Base-by-base conservation (phyloP, 768 basidiomycete genomes). In the Amanita rubescens region DNA sequence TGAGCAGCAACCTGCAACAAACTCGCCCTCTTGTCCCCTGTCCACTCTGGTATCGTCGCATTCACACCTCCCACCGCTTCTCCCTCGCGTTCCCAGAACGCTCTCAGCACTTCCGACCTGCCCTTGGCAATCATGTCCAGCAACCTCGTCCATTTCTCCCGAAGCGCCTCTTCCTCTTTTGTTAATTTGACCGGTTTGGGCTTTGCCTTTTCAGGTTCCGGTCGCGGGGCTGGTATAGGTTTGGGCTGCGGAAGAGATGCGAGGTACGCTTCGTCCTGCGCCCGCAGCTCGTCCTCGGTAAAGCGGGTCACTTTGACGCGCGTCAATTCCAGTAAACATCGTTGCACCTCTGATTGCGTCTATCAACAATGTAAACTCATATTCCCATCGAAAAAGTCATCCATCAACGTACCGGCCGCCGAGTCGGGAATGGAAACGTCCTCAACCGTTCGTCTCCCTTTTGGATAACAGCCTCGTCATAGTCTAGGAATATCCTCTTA, bases 401-500 rank as follows among this genome's bases (percentile, higher is more conserved):
- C 27, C 27, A 1, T 15, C 24, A 17, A 74, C 88, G 55, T 68
- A 94, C 93, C 12, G 96, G 95, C 59, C 96, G 79, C 37, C 94
- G 84, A 1, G 96, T 99, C 3, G 94, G 94, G 69, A 99, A 99
- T 0, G 94, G 94, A 68, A 95, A 98, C 0, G 85, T 89, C 41
- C 94, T 80, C 27, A 98, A 68, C 34, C 94, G 79, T 30, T 80
- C 80, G 58, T 98, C 95, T 63, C 82, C 79, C 71, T 91, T 94
- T 25, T 71, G 63, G 48, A 97, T 79, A 3, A 84, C 69, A 1
- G 88, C 84, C 3, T 78, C 87, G 12, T 94, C 91, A 60, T 93
- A 94, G 50, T 92, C 94, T 54, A 91, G 74, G 68, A 99, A 97
- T 52, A 90, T 94, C 49, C 83, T 81, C 51, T 87, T 80, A 64